A percentile compares a stretch with the other conserved stretches of the same genome.
phyloP scores from a whole-genome alignment of 2,329 filamentous ascomycete species.

The Juglanconis juglandina region DNA sequence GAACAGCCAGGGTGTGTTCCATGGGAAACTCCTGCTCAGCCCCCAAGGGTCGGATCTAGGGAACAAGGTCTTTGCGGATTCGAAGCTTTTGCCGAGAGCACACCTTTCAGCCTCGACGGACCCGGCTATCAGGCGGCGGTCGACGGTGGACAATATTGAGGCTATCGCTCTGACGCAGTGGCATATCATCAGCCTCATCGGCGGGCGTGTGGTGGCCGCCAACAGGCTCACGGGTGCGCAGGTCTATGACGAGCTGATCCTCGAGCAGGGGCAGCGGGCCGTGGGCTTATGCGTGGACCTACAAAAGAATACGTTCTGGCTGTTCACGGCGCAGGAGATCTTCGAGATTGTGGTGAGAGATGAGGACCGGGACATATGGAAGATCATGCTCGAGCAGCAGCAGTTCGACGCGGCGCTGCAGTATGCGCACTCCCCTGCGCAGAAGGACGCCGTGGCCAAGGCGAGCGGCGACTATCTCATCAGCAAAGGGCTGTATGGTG shows the following conservation, averaged over 20 bases:
- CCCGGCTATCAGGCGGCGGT: slow-evolving; percentile 59
- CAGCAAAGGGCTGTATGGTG: slow-evolving; percentile 73
- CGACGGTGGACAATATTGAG: slow-evolving; percentile 68
- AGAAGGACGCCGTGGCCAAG: slow-evolving; percentile 88
- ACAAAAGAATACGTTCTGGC: slow-evolving; percentile 96
- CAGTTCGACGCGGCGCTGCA: slow-evolving; percentile 85
- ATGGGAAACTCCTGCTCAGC: slow-evolving; percentile 70
- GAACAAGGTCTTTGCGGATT: slow-evolving; percentile 70
- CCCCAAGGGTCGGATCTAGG: slow-evolving; percentile 59
- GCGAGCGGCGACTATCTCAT: slow-evolving; percentile 88
- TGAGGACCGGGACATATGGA: slow-evolving; percentile 91
- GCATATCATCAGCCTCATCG: slow-evolving; percentile 82
- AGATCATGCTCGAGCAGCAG: slow-evolving; percentile 81
- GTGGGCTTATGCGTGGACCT: slow-evolving; percentile 85
- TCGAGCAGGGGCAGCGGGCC: slow-evolving; percentile 73
- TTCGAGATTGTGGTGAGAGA: slow-evolving; percentile 90
- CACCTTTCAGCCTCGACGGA: slow-evolving; percentile 66
- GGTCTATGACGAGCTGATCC: slow-evolving; percentile 82
- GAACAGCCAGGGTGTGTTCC: slow-evolving; percentile 78
- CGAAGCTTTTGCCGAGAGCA: slow-evolving; percentile 71
- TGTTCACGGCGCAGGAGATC: slow-evolving; percentile 87
- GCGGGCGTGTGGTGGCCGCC: slow-evolving; percentile 76
- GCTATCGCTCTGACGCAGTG: slow-evolving; percentile 87
- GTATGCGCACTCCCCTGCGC: slow-evolving; percentile 73
- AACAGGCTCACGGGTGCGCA: slow-evolving; percentile 83